Percentiles rank a stretch among this genome's conserved stretches.
Evolutionary conservation across 2,329 filamentous ascomycete species (phyloP).

Genomic region (Basipetospora sp.): DNA sequence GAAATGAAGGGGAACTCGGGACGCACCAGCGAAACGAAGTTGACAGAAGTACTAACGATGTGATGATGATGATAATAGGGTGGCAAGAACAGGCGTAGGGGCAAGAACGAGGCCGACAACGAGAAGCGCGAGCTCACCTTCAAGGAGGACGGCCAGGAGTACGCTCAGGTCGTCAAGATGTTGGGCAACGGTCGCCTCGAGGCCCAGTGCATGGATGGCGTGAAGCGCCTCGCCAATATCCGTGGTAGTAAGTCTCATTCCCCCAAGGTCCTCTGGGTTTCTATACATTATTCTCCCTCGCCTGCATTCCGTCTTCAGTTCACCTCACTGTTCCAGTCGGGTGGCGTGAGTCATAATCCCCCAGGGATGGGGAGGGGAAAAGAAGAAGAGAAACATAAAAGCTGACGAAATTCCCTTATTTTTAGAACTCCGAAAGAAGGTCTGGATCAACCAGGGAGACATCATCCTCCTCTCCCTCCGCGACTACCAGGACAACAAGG

Average conservation of each 20-base stretch:
- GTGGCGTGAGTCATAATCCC: too few relatives aligned
- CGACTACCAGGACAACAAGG: constrained; percentile 90
- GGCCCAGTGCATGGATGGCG: constrained; percentile 87
- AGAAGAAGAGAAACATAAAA: too few relatives aligned
- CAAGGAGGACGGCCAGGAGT: constrained; percentile 83
- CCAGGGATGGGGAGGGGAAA: too few relatives aligned
- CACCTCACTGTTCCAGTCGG: too few relatives aligned
- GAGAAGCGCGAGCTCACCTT: constrained; percentile 97
- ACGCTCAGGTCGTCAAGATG: constrained; percentile 54
- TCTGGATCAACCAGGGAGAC: constrained; percentile 98
- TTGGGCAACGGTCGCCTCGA: constrained; percentile 82
- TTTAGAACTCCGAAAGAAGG: constrained; percentile 89
- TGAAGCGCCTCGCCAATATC: constrained; percentile 53
- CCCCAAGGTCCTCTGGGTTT: too few relatives aligned
- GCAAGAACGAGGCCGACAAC: constrained; percentile 98
- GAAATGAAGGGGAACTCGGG: neutral
- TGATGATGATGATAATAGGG: constrained; percentile 48
- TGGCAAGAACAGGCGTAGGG: constrained; percentile 94
- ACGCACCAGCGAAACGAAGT: neutral
- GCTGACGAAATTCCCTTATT: constrained; percentile 34
- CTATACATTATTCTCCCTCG: neutral
- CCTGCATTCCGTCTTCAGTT: neutral
- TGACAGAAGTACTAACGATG: neutral
- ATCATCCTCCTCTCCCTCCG: constrained; percentile 69
- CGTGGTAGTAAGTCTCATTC: constrained; percentile 8